Evolutionary conservation across 352 stramenopile genomes (phyloP).

Genomic region (Pythium utonaiense): DNA sequence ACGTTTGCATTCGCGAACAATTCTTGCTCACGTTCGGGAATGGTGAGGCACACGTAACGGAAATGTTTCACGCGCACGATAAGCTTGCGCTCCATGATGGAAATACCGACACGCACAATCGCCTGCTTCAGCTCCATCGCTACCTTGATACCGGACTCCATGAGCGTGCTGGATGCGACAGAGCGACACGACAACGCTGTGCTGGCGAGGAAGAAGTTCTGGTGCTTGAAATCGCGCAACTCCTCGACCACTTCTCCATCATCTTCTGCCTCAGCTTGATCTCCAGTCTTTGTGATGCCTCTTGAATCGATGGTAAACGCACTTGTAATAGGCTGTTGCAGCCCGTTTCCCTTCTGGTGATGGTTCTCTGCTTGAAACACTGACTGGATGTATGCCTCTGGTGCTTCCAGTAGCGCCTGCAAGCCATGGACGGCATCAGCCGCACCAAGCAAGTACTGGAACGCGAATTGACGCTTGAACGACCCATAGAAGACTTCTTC

Average conservation of each 20-base stretch:
- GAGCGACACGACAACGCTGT: constrained; percentile 68
- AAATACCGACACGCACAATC: constrained; percentile 92
- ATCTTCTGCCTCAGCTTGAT: constrained; percentile 24
- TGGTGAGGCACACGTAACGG: constrained; percentile 94
- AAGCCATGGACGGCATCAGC: constrained; percentile 94
- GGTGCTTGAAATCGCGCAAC: constrained; percentile 59
- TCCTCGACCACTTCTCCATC: constrained; percentile 26
- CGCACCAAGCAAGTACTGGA: constrained; percentile 93
- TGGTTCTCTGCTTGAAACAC: constrained; percentile 69
- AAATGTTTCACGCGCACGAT: constrained; percentile 96
- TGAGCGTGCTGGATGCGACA: constrained; percentile 61
- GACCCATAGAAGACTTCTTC: constrained; percentile 96
- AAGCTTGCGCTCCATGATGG: constrained; percentile 93
- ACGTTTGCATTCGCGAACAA: constrained; percentile 94
- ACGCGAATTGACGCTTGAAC: constrained; percentile 93
- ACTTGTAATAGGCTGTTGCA: constrained; percentile 39
- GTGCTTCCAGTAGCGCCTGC: constrained; percentile 91
- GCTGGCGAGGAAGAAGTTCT: constrained; percentile 79
- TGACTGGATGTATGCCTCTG: constrained; percentile 57
- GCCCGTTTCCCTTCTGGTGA: constrained; percentile 25
- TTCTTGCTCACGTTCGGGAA: constrained; percentile 74
- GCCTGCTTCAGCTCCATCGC: constrained; percentile 94
- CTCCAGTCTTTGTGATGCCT: constrained; percentile 22
- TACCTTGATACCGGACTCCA: constrained; percentile 93
- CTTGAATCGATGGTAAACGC: constrained; percentile 39